phyloP scores from a whole-genome alignment of 257 asterid species.

The Leptodermis oblonga region DNA sequence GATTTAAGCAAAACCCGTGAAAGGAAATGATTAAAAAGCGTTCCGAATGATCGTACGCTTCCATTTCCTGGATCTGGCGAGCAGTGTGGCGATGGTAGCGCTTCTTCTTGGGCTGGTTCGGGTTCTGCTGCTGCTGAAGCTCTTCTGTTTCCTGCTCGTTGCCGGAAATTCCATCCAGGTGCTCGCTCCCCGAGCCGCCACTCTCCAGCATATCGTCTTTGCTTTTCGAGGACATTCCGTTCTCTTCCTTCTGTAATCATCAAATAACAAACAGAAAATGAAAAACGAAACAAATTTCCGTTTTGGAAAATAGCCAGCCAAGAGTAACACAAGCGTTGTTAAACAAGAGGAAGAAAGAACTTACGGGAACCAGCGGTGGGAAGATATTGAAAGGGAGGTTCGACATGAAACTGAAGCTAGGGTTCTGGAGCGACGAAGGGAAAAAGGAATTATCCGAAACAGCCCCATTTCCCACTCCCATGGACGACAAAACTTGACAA shows the following conservation, averaged over 20 bases:
- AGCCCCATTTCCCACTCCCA: constrained; percentile 55
- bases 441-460: constrained; percentile 29
- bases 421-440: constrained; percentile 53
- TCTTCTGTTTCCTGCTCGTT: constrained; percentile 54
- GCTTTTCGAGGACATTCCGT: constrained; percentile 42
- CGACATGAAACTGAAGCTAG: constrained; percentile 73
- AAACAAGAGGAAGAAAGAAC: constrained; percentile 3
- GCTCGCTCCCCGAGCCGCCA: constrained; percentile 90
- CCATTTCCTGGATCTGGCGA: constrained; percentile 98
- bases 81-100: constrained; percentile 95
- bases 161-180: constrained; percentile 60
- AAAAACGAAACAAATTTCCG: neutral
- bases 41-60: constrained; percentile 35
- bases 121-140: constrained; percentile 28
- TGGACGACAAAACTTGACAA: constrained; percentile 71
- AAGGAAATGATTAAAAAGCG: neutral
- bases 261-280: neutral
- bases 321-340: neutral
- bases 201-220: constrained; percentile 73
- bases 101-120: constrained; percentile 51
- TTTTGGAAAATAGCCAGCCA: neutral
- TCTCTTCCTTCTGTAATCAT: constrained; percentile 61
- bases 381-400: constrained; percentile 79
- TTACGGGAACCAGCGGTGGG: constrained; percentile 66
- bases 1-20: neutral